These are phyloP conservation scores for Geotrichum cucujoidarum DNA, from an alignment of 1,139 yeast species.

Conservation along the genomic window DNA sequence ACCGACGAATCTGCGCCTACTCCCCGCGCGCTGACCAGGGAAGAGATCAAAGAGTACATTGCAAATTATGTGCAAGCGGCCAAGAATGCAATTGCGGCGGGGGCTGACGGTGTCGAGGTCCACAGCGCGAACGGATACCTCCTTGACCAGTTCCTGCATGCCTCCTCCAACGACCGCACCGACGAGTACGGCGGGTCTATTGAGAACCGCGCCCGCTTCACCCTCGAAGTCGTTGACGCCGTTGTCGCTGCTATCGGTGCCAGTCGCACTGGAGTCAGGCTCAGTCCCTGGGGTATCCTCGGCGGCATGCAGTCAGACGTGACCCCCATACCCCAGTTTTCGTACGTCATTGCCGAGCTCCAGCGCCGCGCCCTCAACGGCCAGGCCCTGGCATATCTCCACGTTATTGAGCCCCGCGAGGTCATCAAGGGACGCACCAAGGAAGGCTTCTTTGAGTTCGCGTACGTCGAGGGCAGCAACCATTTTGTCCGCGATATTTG, in stretches of 20 bases:
- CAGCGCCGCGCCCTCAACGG: conserved; percentile 35
- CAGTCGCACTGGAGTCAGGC: conserved; percentile 49
- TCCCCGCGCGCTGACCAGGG: conserved; percentile 37
- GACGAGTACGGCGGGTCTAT: conserved; percentile 67
- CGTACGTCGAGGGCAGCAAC: conserved; percentile 8
- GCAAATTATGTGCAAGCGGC: conserved; percentile 42
- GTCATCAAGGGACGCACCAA: conserved; percentile 4
- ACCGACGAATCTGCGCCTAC: conserved; percentile 19
- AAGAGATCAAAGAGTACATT: conserved; percentile 39
- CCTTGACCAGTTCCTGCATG: conserved; percentile 49
- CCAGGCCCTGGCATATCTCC: conserved; percentile 46
- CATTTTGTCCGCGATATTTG: conserved; percentile 30
- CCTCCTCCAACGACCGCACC: conserved; percentile 52
- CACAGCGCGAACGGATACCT: conserved; percentile 70
- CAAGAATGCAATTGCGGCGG: conserved; percentile 47
- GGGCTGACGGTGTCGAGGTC: conserved; percentile 65
- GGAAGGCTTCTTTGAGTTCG: not conserved
- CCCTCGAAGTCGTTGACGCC: conserved; percentile 52
- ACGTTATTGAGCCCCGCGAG: conserved; percentile 44
- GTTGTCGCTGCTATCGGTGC: conserved; percentile 50
- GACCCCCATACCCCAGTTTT: conserved; percentile 30
- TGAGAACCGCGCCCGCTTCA: conserved; percentile 59
- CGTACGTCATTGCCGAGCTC: conserved; percentile 32
- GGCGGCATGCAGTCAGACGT: conserved; percentile 36
- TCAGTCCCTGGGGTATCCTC: conserved; percentile 52